Conservation (phyloP, 495 filamentous ascomycete species). For the Podospora tetraspora region DNA sequence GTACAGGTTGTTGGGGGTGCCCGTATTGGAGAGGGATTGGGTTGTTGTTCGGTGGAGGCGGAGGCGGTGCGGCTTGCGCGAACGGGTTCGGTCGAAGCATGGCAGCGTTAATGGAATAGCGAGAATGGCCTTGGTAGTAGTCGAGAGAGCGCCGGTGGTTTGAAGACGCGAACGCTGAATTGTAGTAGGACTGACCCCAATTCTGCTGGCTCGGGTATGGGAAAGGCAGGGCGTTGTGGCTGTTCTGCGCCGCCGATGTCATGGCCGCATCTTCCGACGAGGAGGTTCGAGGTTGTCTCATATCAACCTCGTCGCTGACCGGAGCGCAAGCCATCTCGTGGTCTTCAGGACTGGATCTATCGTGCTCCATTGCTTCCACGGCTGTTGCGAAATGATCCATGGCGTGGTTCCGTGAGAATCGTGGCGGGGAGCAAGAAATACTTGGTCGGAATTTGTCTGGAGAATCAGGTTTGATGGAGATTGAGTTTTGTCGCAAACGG, state of each 20-base stretch:
- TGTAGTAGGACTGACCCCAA: background rate
- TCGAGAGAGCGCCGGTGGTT: background rate
- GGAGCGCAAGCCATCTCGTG: background rate
- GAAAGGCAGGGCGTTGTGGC: background rate
- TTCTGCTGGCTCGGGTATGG: background rate
- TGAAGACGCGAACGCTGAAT: background rate
- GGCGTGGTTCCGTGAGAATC: background rate
- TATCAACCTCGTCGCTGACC: background rate
- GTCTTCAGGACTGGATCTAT: background rate
- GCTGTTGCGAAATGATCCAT: background rate
- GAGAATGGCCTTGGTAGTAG: background rate
- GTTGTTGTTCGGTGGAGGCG: background rate
- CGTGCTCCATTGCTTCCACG: background rate
- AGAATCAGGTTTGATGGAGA: background rate
- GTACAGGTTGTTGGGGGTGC: background rate
- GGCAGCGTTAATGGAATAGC: background rate
- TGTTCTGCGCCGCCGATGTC: background rate
- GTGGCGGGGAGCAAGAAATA: background rate
- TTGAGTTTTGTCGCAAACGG: too few species aligned
- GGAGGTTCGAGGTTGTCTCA: background rate
- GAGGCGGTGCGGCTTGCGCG: background rate
- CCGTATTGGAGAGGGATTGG: background rate
- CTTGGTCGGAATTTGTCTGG: background rate
- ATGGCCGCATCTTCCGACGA: background rate
- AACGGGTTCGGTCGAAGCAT: background rate